phyloP scores from a whole-genome alignment of 345 rosid genomes.

The Crucihimalaya himalaica region DNA sequence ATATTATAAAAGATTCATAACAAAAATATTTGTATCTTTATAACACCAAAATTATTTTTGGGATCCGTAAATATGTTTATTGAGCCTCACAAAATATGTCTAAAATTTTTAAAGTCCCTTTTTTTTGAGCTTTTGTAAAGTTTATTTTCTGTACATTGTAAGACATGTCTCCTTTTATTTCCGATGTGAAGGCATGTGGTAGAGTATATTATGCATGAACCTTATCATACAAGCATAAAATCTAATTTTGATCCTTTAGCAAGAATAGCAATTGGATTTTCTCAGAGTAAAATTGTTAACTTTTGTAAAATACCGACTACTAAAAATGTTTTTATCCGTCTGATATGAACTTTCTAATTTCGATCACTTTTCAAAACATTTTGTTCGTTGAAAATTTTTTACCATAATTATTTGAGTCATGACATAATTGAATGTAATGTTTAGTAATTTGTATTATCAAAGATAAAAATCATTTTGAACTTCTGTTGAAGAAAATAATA shows the following conservation, averaged over 20 bases:
- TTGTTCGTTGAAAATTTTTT: not conserved
- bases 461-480: not conserved
- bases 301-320: not conserved
- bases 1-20: not conserved
- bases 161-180: not conserved
- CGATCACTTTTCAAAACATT: not conserved
- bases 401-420: not conserved
- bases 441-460: not conserved
- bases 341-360: not conserved
- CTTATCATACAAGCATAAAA: not conserved
- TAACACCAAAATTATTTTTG: not conserved
- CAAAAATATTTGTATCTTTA: not conserved
- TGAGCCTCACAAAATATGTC: slow-evolving; percentile 18
- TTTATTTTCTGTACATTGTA: slow-evolving; percentile 3
- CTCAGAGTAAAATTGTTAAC: not conserved
- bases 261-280: no score
- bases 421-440: not conserved
- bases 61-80: not conserved
- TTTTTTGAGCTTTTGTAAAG: slow-evolving; percentile 9
- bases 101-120: not conserved
- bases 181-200: slow-evolving; percentile 6
- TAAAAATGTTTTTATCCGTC: not conserved
- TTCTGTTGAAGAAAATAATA: no score
- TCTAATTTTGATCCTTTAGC: not conserved
- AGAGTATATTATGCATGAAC: slow-evolving; percentile 8